These are phyloP conservation scores for Eucalyptus regnans DNA, from an alignment of 345 rosid genomes.

Conservation along the genomic window DNA sequence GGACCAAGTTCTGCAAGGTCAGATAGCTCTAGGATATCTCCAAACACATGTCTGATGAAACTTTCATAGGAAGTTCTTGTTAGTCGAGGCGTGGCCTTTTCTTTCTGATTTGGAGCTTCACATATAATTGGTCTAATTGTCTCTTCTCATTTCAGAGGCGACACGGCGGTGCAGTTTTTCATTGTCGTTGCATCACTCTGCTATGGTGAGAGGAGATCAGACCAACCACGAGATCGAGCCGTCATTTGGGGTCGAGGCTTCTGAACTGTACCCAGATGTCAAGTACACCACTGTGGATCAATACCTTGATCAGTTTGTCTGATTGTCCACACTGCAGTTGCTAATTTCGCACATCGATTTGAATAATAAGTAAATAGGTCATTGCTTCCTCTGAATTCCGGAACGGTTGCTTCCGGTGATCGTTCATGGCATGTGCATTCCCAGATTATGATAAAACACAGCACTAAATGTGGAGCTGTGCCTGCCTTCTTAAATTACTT, in stretches of 20 bases:
- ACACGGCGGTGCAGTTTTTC: neutral
- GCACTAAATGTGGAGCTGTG: neutral
- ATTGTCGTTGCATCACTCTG: neutral
- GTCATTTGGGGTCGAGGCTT: neutral
- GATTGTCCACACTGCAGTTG: neutral
- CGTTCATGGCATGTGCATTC: neutral
- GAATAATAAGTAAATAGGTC: neutral
- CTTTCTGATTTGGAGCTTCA: neutral
- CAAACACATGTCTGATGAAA: neutral
- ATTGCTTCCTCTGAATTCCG: neutral
- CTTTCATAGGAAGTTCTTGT: neutral
- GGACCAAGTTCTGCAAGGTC: neutral
- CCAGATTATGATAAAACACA: neutral
- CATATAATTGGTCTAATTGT: neutral
- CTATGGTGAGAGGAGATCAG: neutral
- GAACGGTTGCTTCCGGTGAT: neutral
- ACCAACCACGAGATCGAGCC: slow-evolving; percentile 1
- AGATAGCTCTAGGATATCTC: neutral
- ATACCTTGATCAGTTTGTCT: neutral
- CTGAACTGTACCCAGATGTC: neutral
- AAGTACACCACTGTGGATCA: slow-evolving; percentile 1
- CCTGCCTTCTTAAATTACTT: neutral
- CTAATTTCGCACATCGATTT: neutral
- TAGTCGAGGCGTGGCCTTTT: neutral
- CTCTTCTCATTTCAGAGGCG: neutral